phyloP scores from a whole-genome alignment of 306 rosid genomes.

The Datisca glomerata region DNA sequence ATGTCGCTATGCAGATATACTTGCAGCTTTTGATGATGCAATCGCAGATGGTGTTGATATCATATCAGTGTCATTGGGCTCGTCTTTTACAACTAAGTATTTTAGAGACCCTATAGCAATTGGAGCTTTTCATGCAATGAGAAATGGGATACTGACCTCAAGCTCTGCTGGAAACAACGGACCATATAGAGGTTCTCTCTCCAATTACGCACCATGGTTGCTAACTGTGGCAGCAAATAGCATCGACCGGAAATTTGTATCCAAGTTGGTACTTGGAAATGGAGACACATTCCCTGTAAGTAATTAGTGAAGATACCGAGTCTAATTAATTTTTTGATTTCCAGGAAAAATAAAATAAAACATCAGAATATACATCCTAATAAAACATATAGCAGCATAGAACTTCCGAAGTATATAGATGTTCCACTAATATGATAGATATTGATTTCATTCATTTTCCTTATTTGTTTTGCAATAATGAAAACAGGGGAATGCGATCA shows the following conservation, averaged over 20 bases:
- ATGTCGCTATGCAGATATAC: slow-evolving; percentile 13
- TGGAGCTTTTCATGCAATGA: slow-evolving; percentile 23
- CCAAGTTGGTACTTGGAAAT: slow-evolving; percentile 13
- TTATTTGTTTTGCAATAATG: too few species aligned
- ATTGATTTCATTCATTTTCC: too few species aligned
- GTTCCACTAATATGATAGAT: too few species aligned
- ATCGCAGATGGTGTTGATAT: slow-evolving; percentile 22
- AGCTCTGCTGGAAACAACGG: slow-evolving; percentile 18
- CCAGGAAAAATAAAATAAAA: too few species aligned
- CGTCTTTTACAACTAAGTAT: background rate
- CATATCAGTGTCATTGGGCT: slow-evolving; percentile 10
- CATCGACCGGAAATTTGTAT: slow-evolving; percentile 7
- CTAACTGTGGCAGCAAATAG: slow-evolving; percentile 18
- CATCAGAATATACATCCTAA: too few species aligned
- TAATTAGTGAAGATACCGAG: too few species aligned
- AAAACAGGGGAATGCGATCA: too few species aligned
- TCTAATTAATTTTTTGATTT: too few species aligned
- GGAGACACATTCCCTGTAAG: slow-evolving; percentile 7
- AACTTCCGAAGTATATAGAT: too few species aligned
- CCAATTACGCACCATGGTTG: slow-evolving; percentile 11
- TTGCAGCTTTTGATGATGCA: slow-evolving; percentile 22
- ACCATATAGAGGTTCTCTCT: background rate
- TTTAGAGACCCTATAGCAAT: slow-evolving; percentile 4
- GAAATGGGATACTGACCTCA: slow-evolving; percentile 17
- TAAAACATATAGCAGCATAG: too few species aligned